These are phyloP conservation scores for Ehretia macrophylla DNA, from an alignment of 257 asterid species.

Conservation along the genomic window DNA sequence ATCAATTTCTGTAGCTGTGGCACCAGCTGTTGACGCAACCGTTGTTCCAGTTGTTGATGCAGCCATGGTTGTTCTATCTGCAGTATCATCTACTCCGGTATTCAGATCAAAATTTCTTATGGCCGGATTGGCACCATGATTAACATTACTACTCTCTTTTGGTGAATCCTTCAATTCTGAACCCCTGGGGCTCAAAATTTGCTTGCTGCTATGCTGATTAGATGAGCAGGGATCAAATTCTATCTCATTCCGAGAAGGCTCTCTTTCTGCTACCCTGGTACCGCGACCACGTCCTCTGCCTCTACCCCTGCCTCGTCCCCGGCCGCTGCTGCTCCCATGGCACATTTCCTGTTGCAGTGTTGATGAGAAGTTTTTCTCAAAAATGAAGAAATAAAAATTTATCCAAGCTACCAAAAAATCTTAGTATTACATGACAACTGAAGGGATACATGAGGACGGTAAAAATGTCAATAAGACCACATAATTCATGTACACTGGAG, in stretches of 20 bases:
- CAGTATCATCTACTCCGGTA: conserved; percentile 37
- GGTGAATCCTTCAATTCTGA: conserved; percentile 28
- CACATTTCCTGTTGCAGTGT: conserved; percentile 28
- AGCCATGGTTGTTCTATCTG: conserved; percentile 28
- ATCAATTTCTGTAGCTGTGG: conserved; percentile 19
- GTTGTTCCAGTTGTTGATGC: conserved; percentile 17
- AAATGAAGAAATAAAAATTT: no score
- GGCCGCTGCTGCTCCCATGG: conserved; percentile 49
- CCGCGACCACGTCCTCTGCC: conserved; percentile 85
- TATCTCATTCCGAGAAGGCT: conserved; percentile 35
- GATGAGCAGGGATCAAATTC: conserved; percentile 35
- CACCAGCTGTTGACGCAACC: conserved; percentile 6
- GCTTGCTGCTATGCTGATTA: conserved; percentile 31
- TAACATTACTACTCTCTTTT: conserved; percentile 28
- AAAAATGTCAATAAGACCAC: no score
- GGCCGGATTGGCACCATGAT: conserved; percentile 30
- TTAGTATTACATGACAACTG: no score
- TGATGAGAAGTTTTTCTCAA: no score
- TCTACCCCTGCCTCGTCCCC: conserved; percentile 91
- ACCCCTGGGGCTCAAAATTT: conserved; percentile 35
- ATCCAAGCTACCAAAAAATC: no score
- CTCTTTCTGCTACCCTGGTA: conserved; percentile 47
- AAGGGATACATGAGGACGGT: no score
- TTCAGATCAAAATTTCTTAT: conserved; percentile 43
- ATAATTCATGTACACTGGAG: no score